Conservation (phyloP, 768 basidiomycete species). For the Mycena vulgaris region DNA sequence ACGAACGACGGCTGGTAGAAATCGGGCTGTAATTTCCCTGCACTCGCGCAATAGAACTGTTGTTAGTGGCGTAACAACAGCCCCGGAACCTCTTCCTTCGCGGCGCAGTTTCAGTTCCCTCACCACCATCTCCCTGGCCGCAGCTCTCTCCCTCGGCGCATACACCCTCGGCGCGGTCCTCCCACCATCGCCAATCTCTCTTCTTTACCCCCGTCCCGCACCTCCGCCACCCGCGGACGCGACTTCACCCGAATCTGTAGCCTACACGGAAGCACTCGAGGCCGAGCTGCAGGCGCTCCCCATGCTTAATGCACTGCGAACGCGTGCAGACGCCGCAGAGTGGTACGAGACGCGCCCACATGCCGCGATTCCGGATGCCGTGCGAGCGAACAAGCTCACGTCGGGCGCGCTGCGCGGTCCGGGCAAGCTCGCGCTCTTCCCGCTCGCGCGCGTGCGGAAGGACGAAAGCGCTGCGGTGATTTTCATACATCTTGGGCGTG, state of each 20-base stretch:
- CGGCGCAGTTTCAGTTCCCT: slow-evolving; percentile 2
- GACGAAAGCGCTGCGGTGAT: slow-evolving; percentile 84
- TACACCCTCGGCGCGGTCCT: slow-evolving; percentile 78
- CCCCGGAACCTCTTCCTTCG: background rate
- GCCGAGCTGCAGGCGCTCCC: slow-evolving; percentile 75
- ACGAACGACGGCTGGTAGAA: no score
- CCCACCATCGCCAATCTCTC: slow-evolving; percentile 74
- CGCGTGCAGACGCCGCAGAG: slow-evolving; percentile 62
- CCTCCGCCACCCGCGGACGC: slow-evolving; percentile 74
- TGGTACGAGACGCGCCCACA: slow-evolving; percentile 91
- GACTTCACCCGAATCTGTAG: slow-evolving; percentile 70
- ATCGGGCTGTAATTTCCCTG: no score
- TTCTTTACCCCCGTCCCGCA: slow-evolving; percentile 84
- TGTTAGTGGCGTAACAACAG: background rate
- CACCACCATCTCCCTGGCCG: slow-evolving; percentile 39
- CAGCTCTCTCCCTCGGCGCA: slow-evolving; percentile 55
- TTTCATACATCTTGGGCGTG: slow-evolving; percentile 87
- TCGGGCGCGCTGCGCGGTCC: slow-evolving; percentile 91
- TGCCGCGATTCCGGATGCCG: slow-evolving; percentile 74
- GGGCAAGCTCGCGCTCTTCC: slow-evolving; percentile 85
- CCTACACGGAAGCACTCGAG: slow-evolving; percentile 76
- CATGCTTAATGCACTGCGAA: slow-evolving; percentile 65
- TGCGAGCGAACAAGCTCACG: slow-evolving; percentile 86
- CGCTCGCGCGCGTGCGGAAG: slow-evolving; percentile 78
- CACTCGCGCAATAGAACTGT: no score